Evolutionary conservation across 2,329 filamentous ascomycete genomes (phyloP).

Genomic region (Myotisia sp.): DNA sequence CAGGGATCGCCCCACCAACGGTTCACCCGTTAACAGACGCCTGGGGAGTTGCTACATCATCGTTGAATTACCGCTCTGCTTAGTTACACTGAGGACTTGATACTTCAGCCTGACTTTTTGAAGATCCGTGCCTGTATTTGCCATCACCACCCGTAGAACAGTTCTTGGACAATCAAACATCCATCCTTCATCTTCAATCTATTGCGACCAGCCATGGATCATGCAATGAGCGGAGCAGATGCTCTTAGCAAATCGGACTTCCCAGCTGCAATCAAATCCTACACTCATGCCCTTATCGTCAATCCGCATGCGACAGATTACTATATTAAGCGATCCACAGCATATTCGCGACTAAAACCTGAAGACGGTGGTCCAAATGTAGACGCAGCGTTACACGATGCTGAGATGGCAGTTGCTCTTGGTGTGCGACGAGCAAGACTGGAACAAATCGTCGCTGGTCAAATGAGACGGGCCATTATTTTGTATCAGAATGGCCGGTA

Average conservation of each 20-base stretch:
- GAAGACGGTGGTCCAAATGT: constrained; percentile 31
- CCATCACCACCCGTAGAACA: too few relatives aligned
- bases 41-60: too few relatives aligned
- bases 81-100: too few relatives aligned
- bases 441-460: constrained; percentile 63
- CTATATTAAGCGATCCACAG: constrained; percentile 68
- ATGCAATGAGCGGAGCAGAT: constrained; percentile 42
- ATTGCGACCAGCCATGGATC: too few relatives aligned
- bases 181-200: too few relatives aligned
- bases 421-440: constrained; percentile 56
- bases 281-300: constrained; percentile 50
- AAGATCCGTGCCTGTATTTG: too few relatives aligned
- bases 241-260: constrained; percentile 52
- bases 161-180: too few relatives aligned
- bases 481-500: constrained; percentile 56
- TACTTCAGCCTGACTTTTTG: too few relatives aligned
- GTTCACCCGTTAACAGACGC: too few relatives aligned
- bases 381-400: constrained; percentile 49
- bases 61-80: too few relatives aligned
- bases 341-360: constrained; percentile 50
- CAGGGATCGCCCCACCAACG: too few relatives aligned
- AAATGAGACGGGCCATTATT: constrained; percentile 64
- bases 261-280: constrained; percentile 51
- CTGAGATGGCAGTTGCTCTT: constrained; percentile 49
- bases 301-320: constrained; percentile 57